Evolutionary conservation across 148 eudicot genomes (phyloP).

Genomic region (Rhododendron ferrugineum): DNA sequence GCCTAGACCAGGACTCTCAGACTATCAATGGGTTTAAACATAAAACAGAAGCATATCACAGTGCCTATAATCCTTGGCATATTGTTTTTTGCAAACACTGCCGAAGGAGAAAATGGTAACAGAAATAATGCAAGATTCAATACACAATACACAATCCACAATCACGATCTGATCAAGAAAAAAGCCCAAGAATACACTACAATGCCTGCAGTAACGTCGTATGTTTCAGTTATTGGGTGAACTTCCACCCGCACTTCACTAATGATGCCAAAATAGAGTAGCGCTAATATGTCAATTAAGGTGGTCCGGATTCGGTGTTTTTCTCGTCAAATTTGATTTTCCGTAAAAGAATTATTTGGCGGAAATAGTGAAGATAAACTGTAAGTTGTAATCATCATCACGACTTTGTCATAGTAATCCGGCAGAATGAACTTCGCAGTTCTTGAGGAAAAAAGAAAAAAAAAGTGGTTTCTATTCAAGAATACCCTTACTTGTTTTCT

Average conservation of each 20-base stretch:
- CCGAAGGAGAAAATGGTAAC: background rate
- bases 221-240: background rate
- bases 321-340: background rate
- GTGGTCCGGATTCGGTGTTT: background rate
- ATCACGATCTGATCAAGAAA: background rate
- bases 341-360: background rate
- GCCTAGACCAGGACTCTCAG: background rate
- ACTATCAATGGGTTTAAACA: background rate
- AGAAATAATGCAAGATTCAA: background rate
- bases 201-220: background rate
- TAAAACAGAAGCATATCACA: background rate
- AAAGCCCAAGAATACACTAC: background rate
- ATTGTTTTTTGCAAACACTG: background rate
- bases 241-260: background rate
- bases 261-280: background rate
- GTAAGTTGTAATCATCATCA: background rate
- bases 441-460: background rate
- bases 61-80: background rate
- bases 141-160: background rate
- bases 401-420: background rate
- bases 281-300: background rate
- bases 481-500: slow-evolving; percentile 68
- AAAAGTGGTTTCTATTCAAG: background rate
- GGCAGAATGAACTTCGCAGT: background rate
- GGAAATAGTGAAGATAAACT: background rate